These are phyloP conservation scores for Pyrrhoderma noxium DNA, from an alignment of 1,284 basidiomycete species.

Conservation along the genomic window DNA sequence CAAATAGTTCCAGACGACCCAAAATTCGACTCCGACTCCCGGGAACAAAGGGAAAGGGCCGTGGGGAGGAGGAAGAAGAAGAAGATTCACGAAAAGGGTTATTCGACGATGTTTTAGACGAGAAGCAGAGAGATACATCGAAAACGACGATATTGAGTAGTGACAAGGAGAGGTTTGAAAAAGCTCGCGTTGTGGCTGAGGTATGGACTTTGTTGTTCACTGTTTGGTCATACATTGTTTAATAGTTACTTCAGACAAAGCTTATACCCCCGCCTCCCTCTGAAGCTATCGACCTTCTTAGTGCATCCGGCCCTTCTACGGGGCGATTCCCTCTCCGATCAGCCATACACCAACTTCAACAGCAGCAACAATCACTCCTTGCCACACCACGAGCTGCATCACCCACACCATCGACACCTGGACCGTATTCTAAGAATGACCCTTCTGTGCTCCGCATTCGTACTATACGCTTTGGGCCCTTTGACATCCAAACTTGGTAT, in stretches of 20 bases:
- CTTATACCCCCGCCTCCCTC: conserved; percentile 31
- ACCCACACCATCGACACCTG: conserved; percentile 33
- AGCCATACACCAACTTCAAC: conserved; percentile 29
- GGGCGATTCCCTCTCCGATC: conserved; percentile 54
- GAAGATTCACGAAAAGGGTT: conserved; percentile 49
- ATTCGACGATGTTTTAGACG: conserved; percentile 74
- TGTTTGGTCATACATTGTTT: neutral
- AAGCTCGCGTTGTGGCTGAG: conserved; percentile 65
- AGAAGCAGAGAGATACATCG: conserved; percentile 67
- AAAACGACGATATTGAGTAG: conserved; percentile 58
- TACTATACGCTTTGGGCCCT: conserved; percentile 88
- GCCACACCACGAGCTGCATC: conserved; percentile 18
- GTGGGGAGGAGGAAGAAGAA: conserved; percentile 37
- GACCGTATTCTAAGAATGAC: conserved; percentile 29
- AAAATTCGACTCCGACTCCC: conserved; percentile 51
- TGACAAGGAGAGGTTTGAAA: conserved; percentile 77
- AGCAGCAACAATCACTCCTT: conserved; percentile 22
- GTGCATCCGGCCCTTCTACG: conserved; percentile 41
- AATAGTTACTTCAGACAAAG: conserved; percentile 39
- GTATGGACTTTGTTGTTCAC: conserved; percentile 30
- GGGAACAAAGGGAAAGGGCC: conserved; percentile 49
- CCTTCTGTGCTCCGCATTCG: conserved; percentile 58
- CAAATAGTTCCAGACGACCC: conserved; percentile 21
- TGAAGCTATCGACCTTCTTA: conserved; percentile 37
- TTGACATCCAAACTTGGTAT: conserved; percentile 97